Base-by-base conservation (phyloP, 257 asterid species). In the Nemophila menziesii region DNA sequence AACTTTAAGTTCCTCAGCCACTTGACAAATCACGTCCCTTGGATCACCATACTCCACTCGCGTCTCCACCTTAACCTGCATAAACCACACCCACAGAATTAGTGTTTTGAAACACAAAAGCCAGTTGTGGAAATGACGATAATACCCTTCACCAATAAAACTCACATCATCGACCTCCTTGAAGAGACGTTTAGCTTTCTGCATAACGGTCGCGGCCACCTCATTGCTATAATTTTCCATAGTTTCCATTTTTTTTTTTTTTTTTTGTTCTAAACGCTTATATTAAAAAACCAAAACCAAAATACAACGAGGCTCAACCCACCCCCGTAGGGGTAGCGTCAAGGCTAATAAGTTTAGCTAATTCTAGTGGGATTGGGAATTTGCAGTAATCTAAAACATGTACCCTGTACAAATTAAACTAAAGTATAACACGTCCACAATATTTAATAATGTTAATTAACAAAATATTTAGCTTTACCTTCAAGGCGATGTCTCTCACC, bases 11-110 rank as follows among this genome's bases (percentile, higher is more conserved):
- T 44, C 70, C 50, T 74, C 75, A 0, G 83, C 90, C 41, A 48
- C 71, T 15, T 70, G 60, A 44, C 83, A 83, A 22, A 83, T 83
- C 44, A 72, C 77, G 55, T 83, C 95, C 75, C 95, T 77, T 17
- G 90, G 74, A 70, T 83, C 93, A 6, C 93, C 93, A 12, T 45
- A 49, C 54, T 74, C 83, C 54, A 64, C 66, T 65, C 44, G 38
- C 16, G 52, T 74, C 77, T 83, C 83, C 79, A 83, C 81, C 60
- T 56, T 68, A 62, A 74, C 60, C 93, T 82, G 61, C 36, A 29
- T 18, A 26, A 59, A 50, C 42, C 54, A 16, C 21, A 51, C 11
- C 12, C 14, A 11, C 39, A 4, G 12, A 29, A 29, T 29, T 29
- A 1, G 42, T 37, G 4, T 6, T 8, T 18, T 2, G 17, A 37